Conservation (phyloP, 2,329 filamentous ascomycete species). For the Clarireedia paspali region DNA sequence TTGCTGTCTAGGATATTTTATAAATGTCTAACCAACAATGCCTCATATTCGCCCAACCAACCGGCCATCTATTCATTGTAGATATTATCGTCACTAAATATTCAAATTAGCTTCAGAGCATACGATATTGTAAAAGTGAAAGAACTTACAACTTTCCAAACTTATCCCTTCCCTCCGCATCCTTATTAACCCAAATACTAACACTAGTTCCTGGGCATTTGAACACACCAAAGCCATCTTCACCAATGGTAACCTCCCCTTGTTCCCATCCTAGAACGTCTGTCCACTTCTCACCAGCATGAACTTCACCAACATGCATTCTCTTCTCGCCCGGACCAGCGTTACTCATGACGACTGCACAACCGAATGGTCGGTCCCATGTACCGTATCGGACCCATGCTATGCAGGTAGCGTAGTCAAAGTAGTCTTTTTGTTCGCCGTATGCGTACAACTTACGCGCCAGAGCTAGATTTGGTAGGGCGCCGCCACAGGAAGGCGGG, state of each 20-base stretch:
- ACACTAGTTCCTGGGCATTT: conserved; percentile 45
- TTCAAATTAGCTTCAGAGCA: neutral
- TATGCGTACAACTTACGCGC: conserved; percentile 61
- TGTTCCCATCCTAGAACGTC: conserved; percentile 51
- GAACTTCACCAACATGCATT: conserved; percentile 54
- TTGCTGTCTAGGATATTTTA: neutral
- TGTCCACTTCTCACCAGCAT: conserved; percentile 55
- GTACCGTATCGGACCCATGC: conserved; percentile 48
- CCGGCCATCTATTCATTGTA: neutral
- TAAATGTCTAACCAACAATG: neutral
- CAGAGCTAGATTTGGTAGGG: conserved; percentile 50
- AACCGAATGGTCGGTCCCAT: conserved; percentile 38
- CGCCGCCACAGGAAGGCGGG: conserved; percentile 44
- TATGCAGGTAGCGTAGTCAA: conserved; percentile 51
- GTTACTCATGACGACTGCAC: conserved; percentile 51
- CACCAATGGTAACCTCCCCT: conserved; percentile 49
- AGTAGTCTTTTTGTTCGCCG: conserved; percentile 57
- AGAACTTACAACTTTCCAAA: conserved; percentile 34
- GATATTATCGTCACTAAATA: neutral
- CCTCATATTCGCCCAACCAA: neutral
- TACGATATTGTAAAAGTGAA: neutral
- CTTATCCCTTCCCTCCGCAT: conserved; percentile 41
- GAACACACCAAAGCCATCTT: conserved; percentile 52
- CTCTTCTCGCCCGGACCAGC: conserved; percentile 40
- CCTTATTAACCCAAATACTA: conserved; percentile 52